Evolutionary conservation across 331 rosid genomes (phyloP).

Genomic region (Ulmus americana): DNA sequence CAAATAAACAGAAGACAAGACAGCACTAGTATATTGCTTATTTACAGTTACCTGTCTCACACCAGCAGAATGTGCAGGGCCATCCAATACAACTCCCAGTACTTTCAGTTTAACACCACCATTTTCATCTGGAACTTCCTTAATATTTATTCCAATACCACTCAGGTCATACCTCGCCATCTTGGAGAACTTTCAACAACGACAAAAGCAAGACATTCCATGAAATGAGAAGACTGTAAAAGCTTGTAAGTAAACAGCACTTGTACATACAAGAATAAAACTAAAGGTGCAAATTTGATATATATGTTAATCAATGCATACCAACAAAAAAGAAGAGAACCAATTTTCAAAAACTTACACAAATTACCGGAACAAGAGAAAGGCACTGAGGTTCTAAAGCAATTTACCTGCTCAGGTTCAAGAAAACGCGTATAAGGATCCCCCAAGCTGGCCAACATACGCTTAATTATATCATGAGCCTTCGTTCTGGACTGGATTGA

Average conservation of each 20-base stretch:
- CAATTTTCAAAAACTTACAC: background rate
- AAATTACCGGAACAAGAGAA: background rate
- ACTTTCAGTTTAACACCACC: slow-evolving; percentile 63
- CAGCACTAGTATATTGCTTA: background rate
- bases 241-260: slow-evolving; percentile 25
- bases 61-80: slow-evolving; percentile 88
- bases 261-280: background rate
- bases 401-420: slow-evolving; percentile 64
- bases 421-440: slow-evolving; percentile 95
- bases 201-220: slow-evolving; percentile 30
- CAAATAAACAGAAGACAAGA: background rate
- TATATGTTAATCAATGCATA: background rate
- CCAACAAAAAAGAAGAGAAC: background rate
- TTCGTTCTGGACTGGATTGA: slow-evolving; percentile 73
- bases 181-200: slow-evolving; percentile 78
- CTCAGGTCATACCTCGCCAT: slow-evolving; percentile 99
- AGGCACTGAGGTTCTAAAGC: slow-evolving; percentile 1
- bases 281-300: background rate
- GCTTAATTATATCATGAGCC: slow-evolving; percentile 74
- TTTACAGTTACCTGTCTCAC: slow-evolving; percentile 71
- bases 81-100: slow-evolving; percentile 69
- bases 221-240: slow-evolving; percentile 33
- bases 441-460: slow-evolving; percentile 76
- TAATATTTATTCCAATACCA: slow-evolving; percentile 93
- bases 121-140: slow-evolving; percentile 71